These are phyloP conservation scores for Phytophthora pinifolia DNA, from an alignment of 352 stramenopile species.

Conservation along the genomic window DNA sequence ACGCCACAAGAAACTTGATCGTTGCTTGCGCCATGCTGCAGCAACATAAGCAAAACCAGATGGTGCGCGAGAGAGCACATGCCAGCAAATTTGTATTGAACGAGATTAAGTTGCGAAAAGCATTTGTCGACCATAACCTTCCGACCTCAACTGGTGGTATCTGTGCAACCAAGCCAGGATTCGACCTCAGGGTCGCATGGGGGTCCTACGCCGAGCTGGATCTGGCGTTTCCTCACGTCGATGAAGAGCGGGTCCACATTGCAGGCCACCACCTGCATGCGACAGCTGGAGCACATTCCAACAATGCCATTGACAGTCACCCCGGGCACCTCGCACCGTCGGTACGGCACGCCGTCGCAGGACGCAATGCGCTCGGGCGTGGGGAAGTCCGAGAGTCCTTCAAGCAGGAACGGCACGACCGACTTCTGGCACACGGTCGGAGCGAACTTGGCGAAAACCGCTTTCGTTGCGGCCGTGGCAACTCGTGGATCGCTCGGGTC, in stretches of 20 bases:
- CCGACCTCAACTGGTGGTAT: too few species aligned
- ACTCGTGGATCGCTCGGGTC: constrained; percentile 6
- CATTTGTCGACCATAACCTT: too few species aligned
- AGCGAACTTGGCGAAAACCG: constrained; percentile 13
- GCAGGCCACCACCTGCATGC: constrained; percentile 29
- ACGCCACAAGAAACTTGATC: too few species aligned
- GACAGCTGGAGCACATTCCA: constrained; percentile 31
- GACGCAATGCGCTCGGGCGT: constrained; percentile 5
- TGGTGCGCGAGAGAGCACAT: too few species aligned
- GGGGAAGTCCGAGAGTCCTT: constrained; percentile 12
- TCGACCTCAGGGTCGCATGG: constrained; percentile 14
- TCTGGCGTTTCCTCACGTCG: constrained; percentile 11
- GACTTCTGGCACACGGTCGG: constrained; percentile 14
- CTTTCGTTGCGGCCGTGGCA: constrained; percentile 8
- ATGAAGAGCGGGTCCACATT: constrained; percentile 22
- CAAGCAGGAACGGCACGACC: constrained; percentile 4
- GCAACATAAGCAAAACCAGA: too few species aligned
- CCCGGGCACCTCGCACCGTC: constrained; percentile 18
- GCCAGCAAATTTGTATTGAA: too few species aligned
- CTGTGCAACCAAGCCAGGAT: constrained; percentile 22
- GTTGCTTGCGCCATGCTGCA: too few species aligned
- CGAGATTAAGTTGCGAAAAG: too few species aligned
- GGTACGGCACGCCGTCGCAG: constrained; percentile 20
- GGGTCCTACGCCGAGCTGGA: constrained; percentile 10
- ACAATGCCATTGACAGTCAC: constrained; percentile 6